Percentiles rank a stretch among this genome's conserved stretches.
Conservation (phyloP, 208 protist species). For the Trypanosoma vivax region DNA sequence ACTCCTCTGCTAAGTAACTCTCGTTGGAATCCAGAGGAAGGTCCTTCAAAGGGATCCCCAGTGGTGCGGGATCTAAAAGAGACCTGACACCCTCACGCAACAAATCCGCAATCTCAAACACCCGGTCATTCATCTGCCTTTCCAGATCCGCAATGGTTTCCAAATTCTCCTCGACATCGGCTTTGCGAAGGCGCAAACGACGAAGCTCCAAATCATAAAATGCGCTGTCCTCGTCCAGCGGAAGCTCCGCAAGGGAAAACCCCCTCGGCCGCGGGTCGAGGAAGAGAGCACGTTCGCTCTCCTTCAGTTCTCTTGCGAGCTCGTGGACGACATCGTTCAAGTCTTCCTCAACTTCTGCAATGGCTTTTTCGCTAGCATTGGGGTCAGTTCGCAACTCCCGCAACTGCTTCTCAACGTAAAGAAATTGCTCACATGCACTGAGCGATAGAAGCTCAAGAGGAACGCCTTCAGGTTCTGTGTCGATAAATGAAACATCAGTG, state of each 20-base stretch:
- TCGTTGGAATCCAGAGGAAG: not conserved
- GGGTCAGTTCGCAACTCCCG: slow-evolving; percentile 49
- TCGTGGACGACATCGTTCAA: slow-evolving; percentile 54
- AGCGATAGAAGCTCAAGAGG: slow-evolving; percentile 51
- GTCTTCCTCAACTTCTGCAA: slow-evolving; percentile 44
- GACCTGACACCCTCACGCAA: slow-evolving; percentile 23
- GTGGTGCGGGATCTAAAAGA: slow-evolving; percentile 38
- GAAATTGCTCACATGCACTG: slow-evolving; percentile 48
- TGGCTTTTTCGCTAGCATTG: slow-evolving; percentile 26
- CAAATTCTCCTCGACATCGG: slow-evolving; percentile 13
- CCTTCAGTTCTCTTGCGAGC: slow-evolving; percentile 55
- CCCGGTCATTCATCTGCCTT: slow-evolving; percentile 40
- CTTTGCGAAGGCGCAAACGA: slow-evolving; percentile 41
- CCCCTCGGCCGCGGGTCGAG: slow-evolving; percentile 39
- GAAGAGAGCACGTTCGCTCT: slow-evolving; percentile 37
- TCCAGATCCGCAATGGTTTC: slow-evolving; percentile 39
- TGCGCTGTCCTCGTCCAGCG: slow-evolving; percentile 31
- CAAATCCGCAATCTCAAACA: slow-evolving; percentile 31
- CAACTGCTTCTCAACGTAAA: slow-evolving; percentile 41
- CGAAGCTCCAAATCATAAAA: slow-evolving; percentile 40
- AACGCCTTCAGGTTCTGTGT: slow-evolving; percentile 55
- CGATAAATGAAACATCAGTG: slow-evolving; percentile 44
- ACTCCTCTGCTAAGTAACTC: not conserved
- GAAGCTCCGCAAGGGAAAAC: slow-evolving; percentile 34
- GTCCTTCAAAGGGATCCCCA: slow-evolving; percentile 51